These are phyloP conservation scores for Trypanosoma cruzi DNA, from an alignment of 208 protist genomes.

Conservation along the genomic window DNA sequence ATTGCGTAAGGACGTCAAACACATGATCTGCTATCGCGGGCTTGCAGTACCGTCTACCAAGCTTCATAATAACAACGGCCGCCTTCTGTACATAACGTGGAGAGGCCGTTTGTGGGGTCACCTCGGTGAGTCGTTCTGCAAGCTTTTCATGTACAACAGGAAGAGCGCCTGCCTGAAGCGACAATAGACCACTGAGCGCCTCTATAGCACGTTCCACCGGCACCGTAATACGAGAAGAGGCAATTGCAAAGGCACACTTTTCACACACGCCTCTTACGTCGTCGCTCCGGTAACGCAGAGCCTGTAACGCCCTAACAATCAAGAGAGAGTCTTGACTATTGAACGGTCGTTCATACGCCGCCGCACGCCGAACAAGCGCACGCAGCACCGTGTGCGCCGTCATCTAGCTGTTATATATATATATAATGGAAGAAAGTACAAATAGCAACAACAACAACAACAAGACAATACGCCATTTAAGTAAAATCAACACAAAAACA, in stretches of 20 bases:
- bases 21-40: conserved; percentile 34
- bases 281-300: conserved; percentile 38
- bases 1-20: conserved; percentile 32
- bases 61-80: conserved; percentile 52
- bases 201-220: conserved; percentile 43
- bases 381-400: conserved; percentile 1
- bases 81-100: conserved; percentile 54
- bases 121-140: conserved; percentile 46
- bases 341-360: conserved; percentile 38
- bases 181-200: conserved; percentile 41
- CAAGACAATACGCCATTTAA: background rate
- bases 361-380: conserved; percentile 45
- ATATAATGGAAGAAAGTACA: background rate
- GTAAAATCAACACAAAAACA: conserved; percentile 15
- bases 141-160: conserved; percentile 52
- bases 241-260: conserved; percentile 61
- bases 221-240: conserved; percentile 36
- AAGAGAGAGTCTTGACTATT: conserved; percentile 65
- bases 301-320: conserved; percentile 46
- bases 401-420: conserved; percentile 5
- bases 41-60: conserved; percentile 29
- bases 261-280: conserved; percentile 50
- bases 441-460: background rate
- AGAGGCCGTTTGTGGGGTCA: conserved; percentile 20
- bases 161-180: conserved; percentile 41